Base-by-base conservation (phyloP, 768 basidiomycete species). In the Lentinula guzmanii region DNA sequence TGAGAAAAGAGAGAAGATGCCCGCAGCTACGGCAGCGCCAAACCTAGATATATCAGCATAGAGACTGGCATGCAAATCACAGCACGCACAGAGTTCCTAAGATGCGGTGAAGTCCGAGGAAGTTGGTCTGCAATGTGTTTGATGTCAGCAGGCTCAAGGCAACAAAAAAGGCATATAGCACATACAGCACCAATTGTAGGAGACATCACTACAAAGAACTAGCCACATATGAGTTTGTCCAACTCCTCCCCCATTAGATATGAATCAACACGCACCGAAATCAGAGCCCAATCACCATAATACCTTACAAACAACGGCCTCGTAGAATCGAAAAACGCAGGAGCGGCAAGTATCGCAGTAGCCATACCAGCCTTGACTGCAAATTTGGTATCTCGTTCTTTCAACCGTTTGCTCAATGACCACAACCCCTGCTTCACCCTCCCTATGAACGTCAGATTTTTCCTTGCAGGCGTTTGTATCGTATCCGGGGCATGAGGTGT, bases 231-330 rank as follows among this genome's bases (percentile, higher is more conserved):
- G 21, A 5, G 28, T 57, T 41, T 11, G 31, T 57, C 5, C n/a
- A n/a, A 34, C 13, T 13, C 33, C 10, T 56, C 37, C 65, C 68
- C 18, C 28, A 28, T 18, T 2, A 35, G 45, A 42, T 39, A 60
- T 55, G 35, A 60, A 31, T 8, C 41, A 61, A 64, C 33, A 76
- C 83, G 69, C 63, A 91, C 93, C 50, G 95, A 95, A 58, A 98
- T 91, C 68, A 99, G 75, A 1, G 94, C 94, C 96, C 96, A 99
- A 74, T 98, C 94, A 39, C 95, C 95, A 67, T 87, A 83, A 66
- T 89, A 94, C 52, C 86, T 82, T 46, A 91, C 77, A 68, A 97
- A 98, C 3, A 85, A 72, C 4, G 86, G 87, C 28, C 95, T 79
- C 1, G 91, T 95, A 16, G 72, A 63, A 58, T 91, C 89, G 62